Evolutionary conservation across 2,329 filamentous ascomycete genomes (phyloP).

Genomic region (Orbilia ellipsospora): DNA sequence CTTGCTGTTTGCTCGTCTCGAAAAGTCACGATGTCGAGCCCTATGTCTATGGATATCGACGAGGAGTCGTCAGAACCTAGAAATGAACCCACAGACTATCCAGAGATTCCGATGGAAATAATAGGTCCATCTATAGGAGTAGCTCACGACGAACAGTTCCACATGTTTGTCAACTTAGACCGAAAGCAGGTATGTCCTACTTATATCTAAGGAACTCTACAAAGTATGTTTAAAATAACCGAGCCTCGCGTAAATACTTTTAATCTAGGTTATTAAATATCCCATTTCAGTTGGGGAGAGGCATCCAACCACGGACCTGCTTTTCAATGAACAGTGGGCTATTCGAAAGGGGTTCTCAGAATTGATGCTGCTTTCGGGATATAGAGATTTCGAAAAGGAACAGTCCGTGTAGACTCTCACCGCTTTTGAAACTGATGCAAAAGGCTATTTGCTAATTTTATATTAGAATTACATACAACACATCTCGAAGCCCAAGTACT

Average conservation of each 20-base stretch:
- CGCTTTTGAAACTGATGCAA: background rate
- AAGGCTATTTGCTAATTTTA: no score
- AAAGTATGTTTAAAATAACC: background rate
- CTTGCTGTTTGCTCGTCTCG: no score
- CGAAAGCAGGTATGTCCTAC: constrained; percentile 14
- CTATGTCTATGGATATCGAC: no score
- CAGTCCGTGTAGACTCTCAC: background rate
- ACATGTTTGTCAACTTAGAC: constrained; percentile 44
- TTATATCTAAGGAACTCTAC: background rate
- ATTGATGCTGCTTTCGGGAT: constrained; percentile 15
- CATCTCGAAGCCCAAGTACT: no score
- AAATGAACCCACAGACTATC: background rate
- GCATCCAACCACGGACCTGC: background rate
- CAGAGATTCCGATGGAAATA: background rate
- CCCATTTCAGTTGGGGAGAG: background rate
- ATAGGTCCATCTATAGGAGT: no score
- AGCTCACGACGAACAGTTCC: constrained; percentile 10
- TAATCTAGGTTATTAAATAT: constrained; percentile 9
- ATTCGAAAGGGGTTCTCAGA: constrained; percentile 34
- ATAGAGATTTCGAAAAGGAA: background rate
- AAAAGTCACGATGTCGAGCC: no score
- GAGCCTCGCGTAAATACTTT: background rate
- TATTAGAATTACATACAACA: no score
- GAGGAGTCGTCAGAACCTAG: no score
- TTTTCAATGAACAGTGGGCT: constrained; percentile 27